Percentiles rank a stretch among this genome's conserved stretches.
Evolutionary conservation across 768 basidiomycete species (phyloP).

Genomic region (Russula foetens): DNA sequence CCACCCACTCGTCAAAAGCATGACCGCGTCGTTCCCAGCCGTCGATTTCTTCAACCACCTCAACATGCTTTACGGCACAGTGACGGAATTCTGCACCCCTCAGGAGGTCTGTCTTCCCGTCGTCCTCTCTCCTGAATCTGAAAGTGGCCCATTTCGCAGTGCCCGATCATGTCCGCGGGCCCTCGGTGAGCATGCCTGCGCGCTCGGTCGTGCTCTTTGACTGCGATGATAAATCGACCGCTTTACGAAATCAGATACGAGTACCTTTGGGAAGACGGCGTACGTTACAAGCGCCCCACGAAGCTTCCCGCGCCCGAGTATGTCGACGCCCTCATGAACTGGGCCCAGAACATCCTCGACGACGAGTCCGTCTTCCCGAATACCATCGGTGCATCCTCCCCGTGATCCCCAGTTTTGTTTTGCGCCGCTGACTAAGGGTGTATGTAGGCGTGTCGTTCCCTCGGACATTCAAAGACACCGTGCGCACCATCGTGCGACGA

Average conservation of each 20-base stretch:
- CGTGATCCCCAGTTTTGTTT: background rate
- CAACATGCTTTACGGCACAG: conserved; percentile 98
- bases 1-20: background rate
- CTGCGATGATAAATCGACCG: background rate
- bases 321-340: conserved; percentile 97
- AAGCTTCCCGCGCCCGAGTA: conserved; percentile 94
- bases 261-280: conserved; percentile 91
- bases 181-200: conserved; percentile 52
- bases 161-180: conserved; percentile 95
- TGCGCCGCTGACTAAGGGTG: background rate
- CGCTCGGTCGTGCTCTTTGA: background rate
- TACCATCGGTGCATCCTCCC: conserved; percentile 57
- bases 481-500: conserved; percentile 85
- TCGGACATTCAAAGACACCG: conserved; percentile 47
- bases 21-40: conserved; percentile 39
- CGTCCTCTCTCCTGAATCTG: background rate
- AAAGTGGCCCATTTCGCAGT: conserved; percentile 40
- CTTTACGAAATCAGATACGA: conserved; percentile 56
- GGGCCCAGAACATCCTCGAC: conserved; percentile 89
- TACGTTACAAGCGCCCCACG: conserved; percentile 81
- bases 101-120: conserved; percentile 56
- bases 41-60: conserved; percentile 99
- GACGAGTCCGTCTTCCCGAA: conserved; percentile 91
- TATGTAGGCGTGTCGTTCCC: conserved; percentile 12
- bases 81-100: conserved; percentile 95